These are phyloP conservation scores for Hansenula anomala DNA, from an alignment of 1,139 yeast genomes.

Conservation along the genomic window DNA sequence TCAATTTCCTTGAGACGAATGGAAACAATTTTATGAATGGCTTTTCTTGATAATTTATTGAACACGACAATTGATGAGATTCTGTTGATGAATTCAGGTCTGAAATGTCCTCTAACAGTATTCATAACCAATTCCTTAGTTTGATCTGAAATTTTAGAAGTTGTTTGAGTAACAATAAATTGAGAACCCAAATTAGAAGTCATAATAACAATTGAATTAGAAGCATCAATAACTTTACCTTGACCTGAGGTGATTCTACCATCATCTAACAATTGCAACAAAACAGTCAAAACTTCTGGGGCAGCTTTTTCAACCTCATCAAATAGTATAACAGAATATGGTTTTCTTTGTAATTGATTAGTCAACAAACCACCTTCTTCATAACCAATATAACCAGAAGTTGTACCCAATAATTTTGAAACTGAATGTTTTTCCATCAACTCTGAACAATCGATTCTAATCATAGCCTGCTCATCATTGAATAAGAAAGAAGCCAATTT, in stretches of 20 bases:
- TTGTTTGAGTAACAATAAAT: slow-evolving; percentile 65
- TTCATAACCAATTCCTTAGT: slow-evolving; percentile 78
- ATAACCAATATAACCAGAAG: slow-evolving; percentile 97
- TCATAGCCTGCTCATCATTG: slow-evolving; percentile 94
- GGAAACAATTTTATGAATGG: slow-evolving; percentile 86
- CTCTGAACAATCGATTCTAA: slow-evolving; percentile 96
- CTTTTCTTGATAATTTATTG: slow-evolving; percentile 86
- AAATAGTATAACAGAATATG: slow-evolving; percentile 89
- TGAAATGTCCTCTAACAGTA: slow-evolving; percentile 84
- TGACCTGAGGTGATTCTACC: slow-evolving; percentile 94
- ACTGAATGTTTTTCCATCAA: slow-evolving; percentile 93
- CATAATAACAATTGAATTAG: slow-evolving; percentile 91
- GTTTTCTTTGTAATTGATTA: slow-evolving; percentile 84
- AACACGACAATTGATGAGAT: slow-evolving; percentile 88
- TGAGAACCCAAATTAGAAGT: slow-evolving; percentile 97
- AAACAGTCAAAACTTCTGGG: slow-evolving; percentile 90
- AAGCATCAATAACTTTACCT: slow-evolving; percentile 89
- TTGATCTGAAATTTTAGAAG: slow-evolving; percentile 57
- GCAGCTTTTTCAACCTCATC: slow-evolving; percentile 99
- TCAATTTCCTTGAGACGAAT: slow-evolving; percentile 83
- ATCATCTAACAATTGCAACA: slow-evolving; percentile 90
- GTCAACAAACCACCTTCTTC: slow-evolving; percentile 97
- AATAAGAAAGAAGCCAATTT: slow-evolving; percentile 93
- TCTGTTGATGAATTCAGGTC: slow-evolving; percentile 97
- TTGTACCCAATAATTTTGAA: slow-evolving; percentile 91